phyloP scores from a whole-genome alignment of 768 basidiomycete species.

The Brasilioporus rufonigricans region DNA sequence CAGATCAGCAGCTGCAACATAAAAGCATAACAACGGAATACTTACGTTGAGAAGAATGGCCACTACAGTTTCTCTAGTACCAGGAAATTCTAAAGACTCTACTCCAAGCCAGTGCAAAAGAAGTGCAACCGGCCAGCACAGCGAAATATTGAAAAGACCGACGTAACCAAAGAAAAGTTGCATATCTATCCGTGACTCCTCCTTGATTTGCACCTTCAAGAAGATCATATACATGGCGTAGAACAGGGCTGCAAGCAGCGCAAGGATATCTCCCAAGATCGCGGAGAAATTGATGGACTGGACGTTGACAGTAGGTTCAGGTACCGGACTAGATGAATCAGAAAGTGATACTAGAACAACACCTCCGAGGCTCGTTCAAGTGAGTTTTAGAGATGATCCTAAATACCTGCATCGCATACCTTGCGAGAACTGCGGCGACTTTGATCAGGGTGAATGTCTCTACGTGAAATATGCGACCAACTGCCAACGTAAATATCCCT shows the following conservation, averaged over 20 bases:
- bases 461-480: constrained; percentile 80
- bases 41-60: constrained; percentile 58
- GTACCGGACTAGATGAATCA: constrained; percentile 48
- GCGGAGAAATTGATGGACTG: constrained; percentile 25
- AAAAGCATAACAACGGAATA: constrained; percentile 2
- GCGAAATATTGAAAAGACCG: constrained; percentile 78
- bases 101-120: constrained; percentile 69
- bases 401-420: constrained; percentile 43
- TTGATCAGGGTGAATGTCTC: constrained; percentile 75
- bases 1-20: not conserved
- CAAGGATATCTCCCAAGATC: constrained; percentile 74
- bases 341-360: constrained; percentile 88
- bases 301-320: constrained; percentile 8
- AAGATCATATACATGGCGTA: constrained; percentile 89
- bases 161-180: constrained; percentile 95
- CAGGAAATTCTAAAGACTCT: constrained; percentile 76
- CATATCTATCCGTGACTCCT: constrained; percentile 87
- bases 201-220: constrained; percentile 81
- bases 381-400: constrained; percentile 3
- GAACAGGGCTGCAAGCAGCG: constrained; percentile 81
- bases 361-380: constrained; percentile 62
- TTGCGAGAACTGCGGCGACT: constrained; percentile 71
- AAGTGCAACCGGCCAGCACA: constrained; percentile 74
- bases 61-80: constrained; percentile 43
- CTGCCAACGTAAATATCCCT: constrained; percentile 92